phyloP scores from a whole-genome alignment of 805 yeast species.

The Naumovozyma baii region DNA sequence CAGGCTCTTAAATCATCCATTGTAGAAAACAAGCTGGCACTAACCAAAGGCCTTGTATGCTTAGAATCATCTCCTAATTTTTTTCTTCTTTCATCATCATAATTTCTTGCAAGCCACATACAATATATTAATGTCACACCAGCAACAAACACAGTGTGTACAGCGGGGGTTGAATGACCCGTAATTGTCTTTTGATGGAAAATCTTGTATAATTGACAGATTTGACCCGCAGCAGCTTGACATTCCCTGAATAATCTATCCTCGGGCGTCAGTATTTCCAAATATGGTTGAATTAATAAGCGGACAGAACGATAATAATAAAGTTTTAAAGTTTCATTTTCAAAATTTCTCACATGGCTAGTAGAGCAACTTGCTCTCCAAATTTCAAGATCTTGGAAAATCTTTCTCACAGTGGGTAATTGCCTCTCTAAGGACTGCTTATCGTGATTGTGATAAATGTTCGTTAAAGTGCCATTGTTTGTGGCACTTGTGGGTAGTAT shows the following conservation, averaged over 20 bases:
- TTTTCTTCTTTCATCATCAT: slow-evolving; percentile 47
- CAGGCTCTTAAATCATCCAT: slow-evolving; percentile 58
- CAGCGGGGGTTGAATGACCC: slow-evolving; percentile 58
- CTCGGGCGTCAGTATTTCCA: slow-evolving; percentile 52
- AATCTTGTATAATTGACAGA: slow-evolving; percentile 53
- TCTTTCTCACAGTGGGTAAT: slow-evolving; percentile 42
- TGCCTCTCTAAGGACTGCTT: slow-evolving; percentile 29
- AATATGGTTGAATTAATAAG: slow-evolving; percentile 51
- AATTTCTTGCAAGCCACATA: slow-evolving; percentile 55
- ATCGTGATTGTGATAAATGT: slow-evolving; percentile 3
- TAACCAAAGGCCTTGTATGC: slow-evolving; percentile 50
- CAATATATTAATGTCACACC: slow-evolving; percentile 61
- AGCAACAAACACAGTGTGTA: slow-evolving; percentile 58
- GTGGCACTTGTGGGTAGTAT: slow-evolving; percentile 23
- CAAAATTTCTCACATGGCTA: slow-evolving; percentile 35
- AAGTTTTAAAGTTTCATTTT: slow-evolving; percentile 48
- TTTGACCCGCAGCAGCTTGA: slow-evolving; percentile 64
- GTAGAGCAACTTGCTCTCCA: slow-evolving; percentile 43
- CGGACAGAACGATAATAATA: slow-evolving; percentile 55
- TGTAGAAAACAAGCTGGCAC: slow-evolving; percentile 44
- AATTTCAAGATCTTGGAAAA: slow-evolving; percentile 44
- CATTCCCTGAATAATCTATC: slow-evolving; percentile 54
- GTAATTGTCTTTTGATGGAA: slow-evolving; percentile 52
- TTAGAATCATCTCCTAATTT: slow-evolving; percentile 48
- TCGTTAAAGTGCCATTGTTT: background rate